Base-by-base conservation (phyloP, 495 filamentous ascomycete genomes). In the Penicillium verhagenii region DNA sequence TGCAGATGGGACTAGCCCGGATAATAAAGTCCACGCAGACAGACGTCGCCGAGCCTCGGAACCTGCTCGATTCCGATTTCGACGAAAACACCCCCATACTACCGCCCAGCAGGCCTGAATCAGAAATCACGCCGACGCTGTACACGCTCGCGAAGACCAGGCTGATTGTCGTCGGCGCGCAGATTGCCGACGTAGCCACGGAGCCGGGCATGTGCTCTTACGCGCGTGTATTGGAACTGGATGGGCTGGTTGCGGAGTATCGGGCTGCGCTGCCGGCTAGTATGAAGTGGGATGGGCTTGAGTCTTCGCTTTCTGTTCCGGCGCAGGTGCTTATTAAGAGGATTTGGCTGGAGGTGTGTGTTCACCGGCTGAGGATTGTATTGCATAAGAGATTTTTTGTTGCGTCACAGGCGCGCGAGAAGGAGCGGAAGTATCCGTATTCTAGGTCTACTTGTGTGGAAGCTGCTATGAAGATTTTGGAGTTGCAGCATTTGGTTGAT, bases 31-130 rank as follows among this genome's bases (percentile, higher is more conserved):
- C 57, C 4, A 53, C 54, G 1, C 64, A 72, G 16, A 61, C 56
- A 45, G 75, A 79, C 44, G 76, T 73, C 2, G 50, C 51, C 21
- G 67, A 69, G 50, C 76, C 78, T 7, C 67, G 67, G 0, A 77
- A 75, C 46, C 53, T 77, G 9, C 46, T 52, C 20, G 68, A 77
- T 46, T 49, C 48, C 9, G 73, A 77, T 38, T 60, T 73, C 18
- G 52, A 59, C n/a, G 63, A 64, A 26, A 37, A 64, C 13, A 58
- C 57, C 0, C 47, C 44, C 3, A 35, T 58, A 13, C 50, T 75
- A 6, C 72, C 74, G 10, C 54, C 64, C 2, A 40, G 65, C 13
- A 46, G 73, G 37, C 72, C 72, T 1, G 54, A 61, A 19, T 64
- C 54, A 6, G 72, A 77, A 42, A 29, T 40, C 14, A 76, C 72